Percentiles rank a stretch among this genome's conserved stretches.
phyloP scores from a whole-genome alignment of 768 basidiomycete genomes.

The Pleurotus giganteus region DNA sequence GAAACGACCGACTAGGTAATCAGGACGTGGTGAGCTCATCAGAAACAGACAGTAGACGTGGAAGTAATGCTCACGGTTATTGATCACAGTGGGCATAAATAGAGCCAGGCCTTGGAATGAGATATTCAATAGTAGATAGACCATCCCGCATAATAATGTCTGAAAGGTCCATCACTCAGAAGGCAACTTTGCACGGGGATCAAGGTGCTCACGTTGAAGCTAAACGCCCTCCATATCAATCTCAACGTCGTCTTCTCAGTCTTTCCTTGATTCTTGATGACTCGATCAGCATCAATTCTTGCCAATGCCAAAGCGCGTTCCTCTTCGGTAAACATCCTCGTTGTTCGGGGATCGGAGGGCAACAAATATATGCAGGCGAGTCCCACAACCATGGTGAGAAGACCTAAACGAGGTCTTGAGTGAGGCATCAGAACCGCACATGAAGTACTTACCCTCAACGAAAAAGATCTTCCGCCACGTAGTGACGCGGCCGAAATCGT shows the following conservation, averaged over 20 bases:
- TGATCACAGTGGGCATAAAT: conserved; percentile 46
- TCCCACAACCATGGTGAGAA: conserved; percentile 27
- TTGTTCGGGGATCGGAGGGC: conserved; percentile 25
- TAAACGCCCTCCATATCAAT: conserved; percentile 22
- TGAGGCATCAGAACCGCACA: background rate
- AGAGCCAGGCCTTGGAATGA: conserved; percentile 42
- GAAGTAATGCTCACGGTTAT: conserved; percentile 31
- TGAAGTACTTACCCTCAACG: conserved; percentile 22
- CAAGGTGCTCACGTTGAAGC: conserved; percentile 7
- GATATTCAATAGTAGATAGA: conserved; percentile 36
- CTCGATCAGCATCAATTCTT: conserved; percentile 27
- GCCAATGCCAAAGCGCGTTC: conserved; percentile 27
- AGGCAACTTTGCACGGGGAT: background rate
- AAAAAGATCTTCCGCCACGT: conserved; percentile 37
- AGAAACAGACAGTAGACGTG: background rate
- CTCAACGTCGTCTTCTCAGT: conserved; percentile 25
- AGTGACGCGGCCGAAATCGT: conserved; percentile 29
- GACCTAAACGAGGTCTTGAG: conserved; percentile 14
- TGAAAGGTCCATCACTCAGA: no score
- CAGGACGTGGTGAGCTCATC: background rate
- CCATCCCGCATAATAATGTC: conserved; percentile 28
- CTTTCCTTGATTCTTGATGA: conserved; percentile 24
- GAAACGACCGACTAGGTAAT: conserved; percentile 30
- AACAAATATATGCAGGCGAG: conserved; percentile 24
- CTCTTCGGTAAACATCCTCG: conserved; percentile 24